Conservation (phyloP, 1,284 basidiomycete genomes). For the Apiotrichum montevideense region DNA sequence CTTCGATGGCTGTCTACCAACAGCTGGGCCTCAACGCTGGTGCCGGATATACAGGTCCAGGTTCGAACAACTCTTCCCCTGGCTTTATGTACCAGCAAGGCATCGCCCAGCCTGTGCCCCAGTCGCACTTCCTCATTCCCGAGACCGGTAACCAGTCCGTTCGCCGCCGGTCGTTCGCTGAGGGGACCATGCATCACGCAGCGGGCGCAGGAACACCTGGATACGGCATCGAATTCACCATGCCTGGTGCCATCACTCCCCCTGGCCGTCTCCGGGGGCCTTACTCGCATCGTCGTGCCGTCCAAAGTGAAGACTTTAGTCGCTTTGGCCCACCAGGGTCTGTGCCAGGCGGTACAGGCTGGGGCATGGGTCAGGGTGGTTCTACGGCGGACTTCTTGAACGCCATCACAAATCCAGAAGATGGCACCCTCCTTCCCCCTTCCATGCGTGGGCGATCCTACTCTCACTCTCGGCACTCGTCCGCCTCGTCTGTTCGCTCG, state of each 20-base stretch:
- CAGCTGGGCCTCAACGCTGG: slow-evolving; percentile 22
- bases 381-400: slow-evolving; percentile 44
- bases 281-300: slow-evolving; percentile 30
- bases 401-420: slow-evolving; percentile 38
- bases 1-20: slow-evolving; percentile 37
- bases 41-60: background rate
- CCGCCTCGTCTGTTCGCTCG: slow-evolving; percentile 35
- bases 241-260: slow-evolving; percentile 18
- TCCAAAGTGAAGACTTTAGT: slow-evolving; percentile 43
- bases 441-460: slow-evolving; percentile 27
- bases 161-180: slow-evolving; percentile 32
- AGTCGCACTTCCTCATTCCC: background rate
- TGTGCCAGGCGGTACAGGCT: slow-evolving; percentile 26
- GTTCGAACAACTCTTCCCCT: background rate
- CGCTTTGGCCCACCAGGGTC: slow-evolving; percentile 13
- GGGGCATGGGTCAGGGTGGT: slow-evolving; percentile 40
- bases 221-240: slow-evolving; percentile 37
- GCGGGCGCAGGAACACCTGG: slow-evolving; percentile 42
- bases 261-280: slow-evolving; percentile 22
- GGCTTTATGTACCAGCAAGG: slow-evolving; percentile 2
- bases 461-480: slow-evolving; percentile 39
- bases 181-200: slow-evolving; percentile 34
- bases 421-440: slow-evolving; percentile 42
- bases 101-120: background rate
- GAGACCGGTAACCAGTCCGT: background rate